These are phyloP conservation scores for Cytospora mali DNA, from an alignment of 2,329 filamentous ascomycete species.

Conservation along the genomic window DNA sequence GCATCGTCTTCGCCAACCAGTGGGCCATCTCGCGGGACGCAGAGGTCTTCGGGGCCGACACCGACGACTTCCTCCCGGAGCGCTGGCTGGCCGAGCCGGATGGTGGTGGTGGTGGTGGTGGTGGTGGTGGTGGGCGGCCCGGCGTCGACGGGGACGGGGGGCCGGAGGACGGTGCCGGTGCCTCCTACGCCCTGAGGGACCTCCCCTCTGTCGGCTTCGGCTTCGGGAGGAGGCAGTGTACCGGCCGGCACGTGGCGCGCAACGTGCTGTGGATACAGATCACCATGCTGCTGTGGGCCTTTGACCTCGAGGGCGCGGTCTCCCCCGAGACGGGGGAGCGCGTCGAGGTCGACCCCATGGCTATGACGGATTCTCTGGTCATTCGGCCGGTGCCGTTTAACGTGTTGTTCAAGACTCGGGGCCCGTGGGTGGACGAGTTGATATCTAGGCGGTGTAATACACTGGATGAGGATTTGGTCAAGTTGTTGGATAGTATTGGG, in stretches of 20 bases:
- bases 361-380: slow-evolving; percentile 15
- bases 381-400: slow-evolving; percentile 18
- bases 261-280: slow-evolving; percentile 21
- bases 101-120: neutral
- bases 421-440: slow-evolving; percentile 14
- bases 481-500: slow-evolving; percentile 17
- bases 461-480: slow-evolving; percentile 3
- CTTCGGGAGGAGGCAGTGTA: slow-evolving; percentile 22
- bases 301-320: slow-evolving; percentile 20
- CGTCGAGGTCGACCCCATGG: slow-evolving; percentile 14
- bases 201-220: slow-evolving; percentile 22
- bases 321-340: slow-evolving; percentile 2
- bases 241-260: slow-evolving; percentile 24
- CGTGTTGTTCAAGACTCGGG: slow-evolving; percentile 10
- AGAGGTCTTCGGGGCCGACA: slow-evolving; percentile 16
- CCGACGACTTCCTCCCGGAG: slow-evolving; percentile 26
- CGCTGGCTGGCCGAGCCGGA: slow-evolving; percentile 17
- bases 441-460: slow-evolving; percentile 3
- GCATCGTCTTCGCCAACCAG: slow-evolving; percentile 23
- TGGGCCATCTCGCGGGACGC: slow-evolving; percentile 26
- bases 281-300: slow-evolving; percentile 24
- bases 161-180: neutral
- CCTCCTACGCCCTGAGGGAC: slow-evolving; percentile 5
- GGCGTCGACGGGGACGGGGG: neutral
- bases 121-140: no score